Percentiles rank a stretch among this genome's conserved stretches.
phyloP scores from a whole-genome alignment of 345 rosid genomes.

The Kandelia obovata region DNA sequence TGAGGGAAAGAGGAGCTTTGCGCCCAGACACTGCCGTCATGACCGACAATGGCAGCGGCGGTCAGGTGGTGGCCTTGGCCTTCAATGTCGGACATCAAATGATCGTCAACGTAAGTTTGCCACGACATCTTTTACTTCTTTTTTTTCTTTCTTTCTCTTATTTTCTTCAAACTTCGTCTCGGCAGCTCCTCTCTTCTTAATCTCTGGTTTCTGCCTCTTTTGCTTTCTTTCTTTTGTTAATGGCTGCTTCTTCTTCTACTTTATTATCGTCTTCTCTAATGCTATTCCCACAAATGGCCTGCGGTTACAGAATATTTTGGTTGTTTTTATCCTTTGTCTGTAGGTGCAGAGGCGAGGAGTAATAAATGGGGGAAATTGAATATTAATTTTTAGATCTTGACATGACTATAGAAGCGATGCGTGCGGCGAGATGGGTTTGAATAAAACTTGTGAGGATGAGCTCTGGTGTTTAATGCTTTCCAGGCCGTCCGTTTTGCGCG shows the following conservation, averaged over 20 bases:
- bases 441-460: neutral
- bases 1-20: slow-evolving; percentile 49
- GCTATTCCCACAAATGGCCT: no score
- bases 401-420: slow-evolving; percentile 8
- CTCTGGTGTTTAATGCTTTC: slow-evolving; percentile 17
- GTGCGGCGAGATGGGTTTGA: slow-evolving; percentile 21
- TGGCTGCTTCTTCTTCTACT: neutral
- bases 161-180: neutral
- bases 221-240: neutral
- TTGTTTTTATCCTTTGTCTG: no score
- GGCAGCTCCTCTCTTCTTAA: neutral
- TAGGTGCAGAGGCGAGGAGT: no score
- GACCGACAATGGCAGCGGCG: slow-evolving; percentile 51
- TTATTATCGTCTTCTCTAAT: no score
- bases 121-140: slow-evolving; percentile 16
- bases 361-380: no score
- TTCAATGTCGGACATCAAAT: slow-evolving; percentile 41
- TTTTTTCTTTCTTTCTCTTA: no score
- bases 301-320: no score
- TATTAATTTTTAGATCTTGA: no score
- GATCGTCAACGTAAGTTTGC: slow-evolving; percentile 35
- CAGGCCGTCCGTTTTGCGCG: slow-evolving; percentile 20
- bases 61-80: slow-evolving; percentile 43
- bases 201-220: neutral
- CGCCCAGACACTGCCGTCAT: slow-evolving; percentile 57